These are phyloP conservation scores for Stromatinia cepivora DNA, from an alignment of 2,329 filamentous ascomycete genomes.

Conservation along the genomic window DNA sequence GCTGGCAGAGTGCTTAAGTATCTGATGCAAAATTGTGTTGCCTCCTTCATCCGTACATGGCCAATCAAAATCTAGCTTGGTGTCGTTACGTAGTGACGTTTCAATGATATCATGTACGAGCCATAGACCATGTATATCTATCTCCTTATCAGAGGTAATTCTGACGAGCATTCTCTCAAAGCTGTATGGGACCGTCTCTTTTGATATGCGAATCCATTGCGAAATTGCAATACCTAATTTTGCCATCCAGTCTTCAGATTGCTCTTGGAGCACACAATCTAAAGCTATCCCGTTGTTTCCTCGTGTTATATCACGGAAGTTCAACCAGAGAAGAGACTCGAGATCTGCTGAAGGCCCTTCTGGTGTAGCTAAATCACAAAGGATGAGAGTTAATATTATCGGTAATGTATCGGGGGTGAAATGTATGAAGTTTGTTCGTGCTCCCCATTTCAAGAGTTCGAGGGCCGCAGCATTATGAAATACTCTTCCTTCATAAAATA, in stretches of 20 bases:
- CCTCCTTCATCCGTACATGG: neutral
- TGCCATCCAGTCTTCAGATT: neutral
- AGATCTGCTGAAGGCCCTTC: neutral
- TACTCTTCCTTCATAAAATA: neutral
- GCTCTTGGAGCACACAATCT: rapidly evolving
- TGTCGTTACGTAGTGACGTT: neutral
- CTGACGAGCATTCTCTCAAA: neutral
- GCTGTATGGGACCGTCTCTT: rapidly evolving
- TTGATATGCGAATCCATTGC: neutral
- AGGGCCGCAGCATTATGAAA: neutral
- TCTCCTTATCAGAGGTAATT: neutral
- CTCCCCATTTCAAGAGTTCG: neutral
- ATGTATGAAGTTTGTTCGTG: neutral
- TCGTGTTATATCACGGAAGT: neutral
- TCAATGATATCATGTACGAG: neutral
- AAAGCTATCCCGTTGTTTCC: neutral
- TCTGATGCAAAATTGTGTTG: neutral
- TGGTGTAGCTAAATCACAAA: rapidly evolving
- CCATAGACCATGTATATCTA: too few relatives aligned
- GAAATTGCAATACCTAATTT: rapidly evolving
- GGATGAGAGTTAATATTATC: neutral
- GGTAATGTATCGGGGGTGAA: neutral
- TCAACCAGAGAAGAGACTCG: neutral
- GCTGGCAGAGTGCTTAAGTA: too few relatives aligned
- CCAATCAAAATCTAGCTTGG: neutral